phyloP scores from a whole-genome alignment of 768 basidiomycete species.

The Russula dissimulans region DNA sequence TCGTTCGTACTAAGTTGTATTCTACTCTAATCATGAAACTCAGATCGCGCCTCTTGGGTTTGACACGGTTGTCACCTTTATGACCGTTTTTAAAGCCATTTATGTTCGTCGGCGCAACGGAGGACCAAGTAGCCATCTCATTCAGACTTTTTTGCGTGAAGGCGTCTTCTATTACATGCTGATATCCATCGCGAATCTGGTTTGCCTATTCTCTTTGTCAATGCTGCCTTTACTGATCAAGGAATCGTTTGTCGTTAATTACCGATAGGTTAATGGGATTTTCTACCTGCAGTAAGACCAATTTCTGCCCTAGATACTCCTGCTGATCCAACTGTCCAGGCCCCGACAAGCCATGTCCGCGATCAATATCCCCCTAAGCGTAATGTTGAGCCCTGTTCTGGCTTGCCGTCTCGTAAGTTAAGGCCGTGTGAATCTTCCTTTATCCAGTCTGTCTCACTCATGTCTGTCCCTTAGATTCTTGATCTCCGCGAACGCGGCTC shows the following conservation, averaged over 20 bases:
- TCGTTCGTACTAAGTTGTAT: not conserved
- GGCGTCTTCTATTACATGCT: conserved; percentile 80
- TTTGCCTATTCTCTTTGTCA: conserved; percentile 20
- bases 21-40: conserved; percentile 7
- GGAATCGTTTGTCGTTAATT: not conserved
- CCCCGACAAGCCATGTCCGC: conserved; percentile 77
- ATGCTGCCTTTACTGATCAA: not conserved
- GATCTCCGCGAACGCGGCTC: conserved; percentile 77
- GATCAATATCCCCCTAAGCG: conserved; percentile 75
- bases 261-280: conserved; percentile 57
- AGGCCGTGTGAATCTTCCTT: conserved; percentile 17
- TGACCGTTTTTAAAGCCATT: conserved; percentile 76
- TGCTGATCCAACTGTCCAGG: conserved; percentile 30
- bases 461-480: conserved; percentile 44
- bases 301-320: conserved; percentile 10
- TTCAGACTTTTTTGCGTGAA: conserved; percentile 79
- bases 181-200: conserved; percentile 79
- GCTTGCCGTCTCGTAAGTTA: conserved; percentile 59
- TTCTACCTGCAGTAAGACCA: conserved; percentile 70
- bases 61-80: conserved; percentile 70
- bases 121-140: conserved; percentile 66
- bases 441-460: not conserved
- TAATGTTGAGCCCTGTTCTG: conserved; percentile 73
- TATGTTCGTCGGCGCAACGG: conserved; percentile 66
- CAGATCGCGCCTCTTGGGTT: conserved; percentile 76